Evolutionary conservation across 2,329 filamentous ascomycete species (phyloP), one percentile per base, ranked within the genome.

Genomic region (Incumbomyces lentus): DNA sequence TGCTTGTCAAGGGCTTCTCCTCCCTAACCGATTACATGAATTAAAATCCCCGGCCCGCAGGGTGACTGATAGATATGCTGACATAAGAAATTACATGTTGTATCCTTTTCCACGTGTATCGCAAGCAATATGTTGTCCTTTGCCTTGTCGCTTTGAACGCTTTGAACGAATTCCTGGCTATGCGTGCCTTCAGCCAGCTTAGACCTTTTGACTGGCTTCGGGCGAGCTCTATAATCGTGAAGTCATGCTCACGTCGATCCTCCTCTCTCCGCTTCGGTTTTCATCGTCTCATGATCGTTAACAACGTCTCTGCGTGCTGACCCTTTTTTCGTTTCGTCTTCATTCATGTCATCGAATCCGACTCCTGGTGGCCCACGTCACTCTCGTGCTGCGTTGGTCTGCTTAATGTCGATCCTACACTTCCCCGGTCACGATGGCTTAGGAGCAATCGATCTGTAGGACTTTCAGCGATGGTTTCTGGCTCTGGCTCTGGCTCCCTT

Each of bases 371-470:
- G 19, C 42, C 33, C 18, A 30, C 31, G 6, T 45, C 42, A n/a
- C 42, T 45, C 30, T 38, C 42, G 12, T 37, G 42, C 19, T 45
- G 42, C 17, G 42, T 45, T 17, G 26, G 42, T 22, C 42, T 29
- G 18, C 42, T 45, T 18, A 45, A 37, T 8, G 42, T 37, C 14
- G 42, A 45, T 30, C 33, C 42, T 10, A 38, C 33, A 32, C 46
- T 41, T 13, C 33, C 45, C 22, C 47, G 33, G 18, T 50, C 37
- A 14, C 48, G 33, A 26, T 37, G 44, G n/a, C 44, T 29, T 19
- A 42, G 31, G 10, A 50, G 33, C 11, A 50, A 30, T 12, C 48
- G 37, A 44, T 50, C 48, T 16, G 48, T 47, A 38, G 48, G 48
- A 31, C 48, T 50, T 30, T 42, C 47, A 11, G 47, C 47, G 4